Percentiles rank a stretch among this genome's conserved stretches.
Evolutionary conservation across 192 early-diverging fungal genomes (phyloP).

Genomic region (Cetraspora pellucida): DNA sequence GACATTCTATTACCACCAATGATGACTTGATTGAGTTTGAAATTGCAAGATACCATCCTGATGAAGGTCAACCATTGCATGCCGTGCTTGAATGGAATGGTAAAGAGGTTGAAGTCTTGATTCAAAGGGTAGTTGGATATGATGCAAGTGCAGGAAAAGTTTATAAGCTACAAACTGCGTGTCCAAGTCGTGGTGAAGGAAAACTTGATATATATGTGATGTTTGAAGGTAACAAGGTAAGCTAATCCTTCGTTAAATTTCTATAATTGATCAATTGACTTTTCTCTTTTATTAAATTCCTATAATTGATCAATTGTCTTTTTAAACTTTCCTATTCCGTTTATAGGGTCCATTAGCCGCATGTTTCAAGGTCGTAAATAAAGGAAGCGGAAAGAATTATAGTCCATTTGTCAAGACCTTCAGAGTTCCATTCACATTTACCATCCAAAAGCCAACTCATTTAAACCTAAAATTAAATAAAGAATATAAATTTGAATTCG

Average conservation of each 20-base stretch:
- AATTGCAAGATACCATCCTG: conserved; percentile 12
- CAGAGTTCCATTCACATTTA: conserved; percentile 22
- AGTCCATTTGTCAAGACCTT: conserved; percentile 1
- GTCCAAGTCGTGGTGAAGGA: conserved; percentile 22
- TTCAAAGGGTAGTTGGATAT: conserved; percentile 3
- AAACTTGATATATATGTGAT: conserved; percentile 23
- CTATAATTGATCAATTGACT: not conserved
- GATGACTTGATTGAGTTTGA: conserved; percentile 11
- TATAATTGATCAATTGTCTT: not conserved
- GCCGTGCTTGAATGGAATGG: conserved; percentile 16
- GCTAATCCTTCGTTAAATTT: not conserved
- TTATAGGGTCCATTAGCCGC: conserved; percentile 23
- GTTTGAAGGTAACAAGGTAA: conserved; percentile 18
- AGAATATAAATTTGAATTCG: conserved; percentile 7
- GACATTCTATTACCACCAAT: not conserved
- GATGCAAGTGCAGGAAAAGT: not conserved
- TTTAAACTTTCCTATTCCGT: not conserved
- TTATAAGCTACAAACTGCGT: not conserved
- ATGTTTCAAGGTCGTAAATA: not conserved
- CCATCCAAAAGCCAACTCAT: conserved; percentile 17
- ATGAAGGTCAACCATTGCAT: conserved; percentile 32
- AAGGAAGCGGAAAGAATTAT: not conserved
- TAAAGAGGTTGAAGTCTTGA: not conserved
- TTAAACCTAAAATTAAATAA: conserved; percentile 5
- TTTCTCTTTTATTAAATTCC: not conserved